phyloP scores from a whole-genome alignment of 1,139 yeast species.

The Magnusiomyces magnusii region DNA sequence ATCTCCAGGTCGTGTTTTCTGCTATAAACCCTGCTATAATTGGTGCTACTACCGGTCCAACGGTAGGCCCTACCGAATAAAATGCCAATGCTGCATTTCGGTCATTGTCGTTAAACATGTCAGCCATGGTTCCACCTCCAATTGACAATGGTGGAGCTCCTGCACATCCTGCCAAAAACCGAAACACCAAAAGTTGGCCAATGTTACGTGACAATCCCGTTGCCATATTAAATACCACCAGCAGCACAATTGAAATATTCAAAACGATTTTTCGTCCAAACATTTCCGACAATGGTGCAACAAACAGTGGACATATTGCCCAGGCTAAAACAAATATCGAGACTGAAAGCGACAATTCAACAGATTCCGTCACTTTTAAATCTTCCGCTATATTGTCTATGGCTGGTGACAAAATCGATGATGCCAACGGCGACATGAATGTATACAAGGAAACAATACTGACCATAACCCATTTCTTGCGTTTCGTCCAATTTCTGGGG shows the following conservation, averaged over 20 bases:
- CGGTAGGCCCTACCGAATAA: slow-evolving; percentile 61
- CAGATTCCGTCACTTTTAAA: slow-evolving; percentile 38
- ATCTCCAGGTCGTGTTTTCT: slow-evolving; percentile 45
- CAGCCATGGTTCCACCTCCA: slow-evolving; percentile 69
- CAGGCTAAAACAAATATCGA: slow-evolving; percentile 57
- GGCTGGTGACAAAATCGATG: slow-evolving; percentile 51
- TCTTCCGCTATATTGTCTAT: slow-evolving; percentile 42
- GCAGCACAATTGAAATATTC: slow-evolving; percentile 48
- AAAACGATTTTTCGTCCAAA: slow-evolving; percentile 64
- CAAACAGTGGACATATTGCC: slow-evolving; percentile 63
- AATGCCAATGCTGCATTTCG: slow-evolving; percentile 65
- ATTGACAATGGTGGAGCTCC: slow-evolving; percentile 66
- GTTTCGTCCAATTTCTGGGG: slow-evolving; percentile 36
- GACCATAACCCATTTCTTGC: slow-evolving; percentile 48
- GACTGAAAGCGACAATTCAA: slow-evolving; percentile 50
- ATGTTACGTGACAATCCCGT: slow-evolving; percentile 59
- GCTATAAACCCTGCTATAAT: slow-evolving; percentile 59
- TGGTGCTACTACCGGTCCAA: slow-evolving; percentile 73
- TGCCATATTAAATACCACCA: slow-evolving; percentile 55
- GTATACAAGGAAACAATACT: slow-evolving; percentile 43
- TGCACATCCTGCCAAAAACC: slow-evolving; percentile 61
- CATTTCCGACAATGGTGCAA: slow-evolving; percentile 70
- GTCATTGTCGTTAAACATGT: slow-evolving; percentile 48
- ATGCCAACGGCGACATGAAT: slow-evolving; percentile 44
- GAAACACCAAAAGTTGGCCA: slow-evolving; percentile 54